A percentile compares a stretch with the other conserved stretches of the same genome.
phyloP scores from a whole-genome alignment of 2,329 filamentous ascomycete species.

The Fusarium praegraminearum region DNA sequence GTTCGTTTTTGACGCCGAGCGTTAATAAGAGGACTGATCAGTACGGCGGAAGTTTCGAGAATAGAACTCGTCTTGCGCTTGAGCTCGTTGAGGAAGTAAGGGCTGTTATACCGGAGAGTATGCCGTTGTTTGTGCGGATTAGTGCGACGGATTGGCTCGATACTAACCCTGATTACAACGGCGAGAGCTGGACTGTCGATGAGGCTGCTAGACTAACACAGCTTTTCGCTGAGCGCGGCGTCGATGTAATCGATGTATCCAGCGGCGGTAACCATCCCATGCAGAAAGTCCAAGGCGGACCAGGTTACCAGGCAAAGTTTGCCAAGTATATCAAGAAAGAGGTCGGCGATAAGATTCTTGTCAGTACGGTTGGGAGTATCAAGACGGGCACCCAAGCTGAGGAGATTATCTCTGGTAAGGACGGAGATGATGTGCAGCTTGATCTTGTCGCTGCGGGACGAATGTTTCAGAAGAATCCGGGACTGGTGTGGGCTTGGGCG shows the following conservation, averaged over 20 bases:
- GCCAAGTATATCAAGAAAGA: conserved; percentile 77
- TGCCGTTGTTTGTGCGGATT: conserved; percentile 80
- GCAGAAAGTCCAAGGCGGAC: conserved; percentile 68
- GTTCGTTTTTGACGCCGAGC: conserved; percentile 75
- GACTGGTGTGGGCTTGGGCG: conserved; percentile 66
- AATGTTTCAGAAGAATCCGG: conserved; percentile 70
- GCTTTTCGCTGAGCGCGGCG: conserved; percentile 72
- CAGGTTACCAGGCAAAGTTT: conserved; percentile 78
- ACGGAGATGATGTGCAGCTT: conserved; percentile 55
- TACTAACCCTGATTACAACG: conserved; percentile 62
- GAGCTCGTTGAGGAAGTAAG: conserved; percentile 75
- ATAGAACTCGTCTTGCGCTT: conserved; percentile 74
- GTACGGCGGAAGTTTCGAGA: conserved; percentile 78
- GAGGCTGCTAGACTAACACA: conserved; percentile 73
- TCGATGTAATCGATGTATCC: conserved; percentile 81
- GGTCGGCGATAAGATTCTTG: conserved; percentile 69
- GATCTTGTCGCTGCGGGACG: conserved; percentile 65
- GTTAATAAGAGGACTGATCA: conserved; percentile 76
- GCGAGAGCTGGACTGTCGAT: conserved; percentile 74
- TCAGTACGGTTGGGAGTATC: conserved; percentile 64
- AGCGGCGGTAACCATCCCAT: conserved; percentile 72
- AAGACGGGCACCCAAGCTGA: conserved; percentile 59
- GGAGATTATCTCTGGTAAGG: conserved; percentile 56
- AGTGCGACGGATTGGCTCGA: conserved; percentile 84
- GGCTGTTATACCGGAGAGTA: conserved; percentile 70